A percentile compares a stretch with the other conserved stretches of the same genome.
Evolutionary conservation across 495 filamentous ascomycete species (phyloP).

Genomic region (Letharia lupina): DNA sequence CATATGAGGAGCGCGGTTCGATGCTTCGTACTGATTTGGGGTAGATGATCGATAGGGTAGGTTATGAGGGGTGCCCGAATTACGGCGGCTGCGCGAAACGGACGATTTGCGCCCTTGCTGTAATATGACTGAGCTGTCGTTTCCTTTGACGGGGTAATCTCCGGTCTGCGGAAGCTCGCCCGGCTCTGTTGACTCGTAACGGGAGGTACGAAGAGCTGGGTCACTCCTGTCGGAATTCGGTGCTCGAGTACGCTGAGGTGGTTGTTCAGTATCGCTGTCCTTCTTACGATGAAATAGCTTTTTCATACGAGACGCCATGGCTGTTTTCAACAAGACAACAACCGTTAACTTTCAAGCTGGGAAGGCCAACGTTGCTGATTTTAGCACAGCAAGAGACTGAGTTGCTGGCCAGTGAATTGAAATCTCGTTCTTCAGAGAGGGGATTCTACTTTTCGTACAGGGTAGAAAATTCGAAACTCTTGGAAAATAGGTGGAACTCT

Average conservation of each 20-base stretch:
- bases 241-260: conserved; percentile 3
- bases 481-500: neutral
- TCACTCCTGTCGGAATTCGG: neutral
- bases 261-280: conserved; percentile 11
- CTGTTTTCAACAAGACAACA: neutral
- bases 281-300: conserved; percentile 25
- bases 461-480: no score
- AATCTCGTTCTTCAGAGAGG: no score
- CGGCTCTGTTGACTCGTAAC: conserved; percentile 27
- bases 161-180: conserved; percentile 26
- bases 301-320: conserved; percentile 23
- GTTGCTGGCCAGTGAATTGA: neutral
- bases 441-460: no score
- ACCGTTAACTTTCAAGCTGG: neutral
- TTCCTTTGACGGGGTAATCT: conserved; percentile 28
- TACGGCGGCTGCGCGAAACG: conserved; percentile 13
- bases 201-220: conserved; percentile 18
- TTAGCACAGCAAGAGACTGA: neutral
- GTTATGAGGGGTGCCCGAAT: conserved; percentile 12
- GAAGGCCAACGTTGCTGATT: neutral
- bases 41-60: conserved; percentile 6
- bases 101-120: conserved; percentile 13
- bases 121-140: conserved; percentile 22
- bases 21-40: conserved; percentile 5
- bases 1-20: conserved; percentile 4